Evolutionary conservation across 148 eudicot genomes (phyloP), one percentile per base, ranked within the genome.

Genomic region (Polygonum aviculare): DNA sequence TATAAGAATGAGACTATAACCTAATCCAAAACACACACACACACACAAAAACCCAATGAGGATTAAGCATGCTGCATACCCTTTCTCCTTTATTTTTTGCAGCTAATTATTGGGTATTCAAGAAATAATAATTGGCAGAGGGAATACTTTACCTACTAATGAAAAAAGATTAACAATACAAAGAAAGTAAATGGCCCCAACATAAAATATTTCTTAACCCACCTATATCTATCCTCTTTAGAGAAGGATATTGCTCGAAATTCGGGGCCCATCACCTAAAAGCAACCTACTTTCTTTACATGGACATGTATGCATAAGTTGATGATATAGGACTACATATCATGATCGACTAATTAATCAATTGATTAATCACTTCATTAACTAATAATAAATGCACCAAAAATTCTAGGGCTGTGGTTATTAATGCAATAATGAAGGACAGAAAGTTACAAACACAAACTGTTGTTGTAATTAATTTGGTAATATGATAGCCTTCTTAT

Each of bases 331-430:
- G 36, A 72, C 38, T 45, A 70, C 74, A 41, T n/a, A 72, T 21
- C 26, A 21, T 47, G 19, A n/a, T n/a, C n/a, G n/a, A 45, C n/a
- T 45, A 14, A 48, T 45, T 45, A 49, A 41, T 72, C 5, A 44
- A 69, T 8, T 45, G n/a, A 39, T 8, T 45, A 40, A 18, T 40
- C 12, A 19, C 15, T 19, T 72, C 74, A 52, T 77, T 65, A 72
- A 80, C 77, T 77, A 82, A 76, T 79, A 70, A 67, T 82, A 26
- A 48, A 57, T 57, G 31, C 21, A 2, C 63, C 21, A 19, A 3
- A 57, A 60, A 26, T 21, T 2, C 67, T 31, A 60, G 14, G 15
- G 7, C 36, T 60, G 1, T 60, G 1, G 12, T 7, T 9, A 57
- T 16, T 41, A 6, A 7, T 41, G 9, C 45, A 16, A 15, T 52